Evolutionary conservation across 495 filamentous ascomycete genomes (phyloP).

Genomic region (Tuber brumale): DNA sequence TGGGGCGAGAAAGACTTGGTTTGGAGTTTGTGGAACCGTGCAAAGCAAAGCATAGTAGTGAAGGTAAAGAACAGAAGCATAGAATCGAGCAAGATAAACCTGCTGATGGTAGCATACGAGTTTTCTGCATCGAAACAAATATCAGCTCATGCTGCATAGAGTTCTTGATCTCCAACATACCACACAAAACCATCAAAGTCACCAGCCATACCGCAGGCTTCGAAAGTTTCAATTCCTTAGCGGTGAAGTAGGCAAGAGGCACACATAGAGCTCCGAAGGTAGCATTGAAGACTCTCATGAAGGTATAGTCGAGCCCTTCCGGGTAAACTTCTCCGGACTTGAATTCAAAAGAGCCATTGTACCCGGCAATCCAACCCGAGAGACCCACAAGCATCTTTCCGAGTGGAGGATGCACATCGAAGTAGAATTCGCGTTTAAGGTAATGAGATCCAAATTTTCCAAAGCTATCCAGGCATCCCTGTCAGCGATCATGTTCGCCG

Average conservation of each 20-base stretch:
- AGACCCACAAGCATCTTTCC: constrained; percentile 98
- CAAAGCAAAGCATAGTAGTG: constrained; percentile 91
- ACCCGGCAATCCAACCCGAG: constrained; percentile 89
- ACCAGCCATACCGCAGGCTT: constrained; percentile 87
- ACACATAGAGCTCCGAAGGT: constrained; percentile 89
- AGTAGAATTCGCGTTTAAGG: constrained; percentile 97
- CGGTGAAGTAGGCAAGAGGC: constrained; percentile 90
- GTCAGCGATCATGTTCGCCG: constrained; percentile 14
- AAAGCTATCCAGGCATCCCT: constrained; percentile 56
- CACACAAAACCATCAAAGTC: constrained; percentile 88
- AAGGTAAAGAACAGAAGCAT: constrained; percentile 99
- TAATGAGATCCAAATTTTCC: constrained; percentile 99
- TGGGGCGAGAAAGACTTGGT: constrained; percentile 73
- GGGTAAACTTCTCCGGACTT: constrained; percentile 96
- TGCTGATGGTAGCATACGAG: constrained; percentile 95
- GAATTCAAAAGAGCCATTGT: constrained; percentile 99
- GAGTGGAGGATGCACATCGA: constrained; percentile 94
- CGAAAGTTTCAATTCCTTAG: constrained; percentile 78
- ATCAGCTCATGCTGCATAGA: constrained; percentile 10
- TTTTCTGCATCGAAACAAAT: constrained; percentile 55
- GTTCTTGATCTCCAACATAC: constrained; percentile 21
- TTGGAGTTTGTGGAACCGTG: constrained; percentile 84
- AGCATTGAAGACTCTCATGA: constrained; percentile 97
- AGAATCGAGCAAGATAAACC: constrained; percentile 94
- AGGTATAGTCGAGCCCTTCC: constrained; percentile 88